phyloP scores from a whole-genome alignment of 2,329 filamentous ascomycete genomes.

The Chrysoporthe austroafricana region DNA sequence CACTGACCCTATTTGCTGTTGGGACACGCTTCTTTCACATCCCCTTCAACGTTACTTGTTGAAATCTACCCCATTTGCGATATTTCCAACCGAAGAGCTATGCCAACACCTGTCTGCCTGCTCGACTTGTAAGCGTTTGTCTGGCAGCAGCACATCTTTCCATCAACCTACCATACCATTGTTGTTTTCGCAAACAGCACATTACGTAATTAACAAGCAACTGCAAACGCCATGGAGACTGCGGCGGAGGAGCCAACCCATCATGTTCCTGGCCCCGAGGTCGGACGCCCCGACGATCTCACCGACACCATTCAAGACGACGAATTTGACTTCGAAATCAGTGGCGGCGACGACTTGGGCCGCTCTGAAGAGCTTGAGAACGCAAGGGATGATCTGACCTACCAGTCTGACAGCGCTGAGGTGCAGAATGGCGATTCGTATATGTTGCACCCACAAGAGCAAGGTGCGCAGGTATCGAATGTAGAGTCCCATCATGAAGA shows the following conservation, averaged over 20 bases:
- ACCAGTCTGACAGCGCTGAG: background rate
- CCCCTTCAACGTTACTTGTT: background rate
- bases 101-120: conserved; percentile 1
- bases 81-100: background rate
- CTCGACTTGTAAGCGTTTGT: background rate
- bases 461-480: background rate
- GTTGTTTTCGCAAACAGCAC: conserved; percentile 2
- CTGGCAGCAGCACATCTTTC: conserved; percentile 5
- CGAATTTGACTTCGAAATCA: conserved; percentile 39
- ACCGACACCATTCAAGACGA: conserved; percentile 30
- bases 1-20: background rate
- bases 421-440: background rate
- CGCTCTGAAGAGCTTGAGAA: conserved; percentile 23
- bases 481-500: conserved; percentile 3
- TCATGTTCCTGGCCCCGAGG: conserved; percentile 18
- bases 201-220: background rate
- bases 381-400: background rate
- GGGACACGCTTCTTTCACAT: background rate
- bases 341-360: conserved; percentile 31
- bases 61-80: background rate
- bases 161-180: conserved; percentile 1
- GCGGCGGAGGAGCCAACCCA: conserved; percentile 23
- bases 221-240: conserved; percentile 30
- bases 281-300: conserved; percentile 28
- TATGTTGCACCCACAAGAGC: conserved; percentile 5